Conservation (phyloP, 371 early-diverging fungal species). For the Mortierella sp. region DNA sequence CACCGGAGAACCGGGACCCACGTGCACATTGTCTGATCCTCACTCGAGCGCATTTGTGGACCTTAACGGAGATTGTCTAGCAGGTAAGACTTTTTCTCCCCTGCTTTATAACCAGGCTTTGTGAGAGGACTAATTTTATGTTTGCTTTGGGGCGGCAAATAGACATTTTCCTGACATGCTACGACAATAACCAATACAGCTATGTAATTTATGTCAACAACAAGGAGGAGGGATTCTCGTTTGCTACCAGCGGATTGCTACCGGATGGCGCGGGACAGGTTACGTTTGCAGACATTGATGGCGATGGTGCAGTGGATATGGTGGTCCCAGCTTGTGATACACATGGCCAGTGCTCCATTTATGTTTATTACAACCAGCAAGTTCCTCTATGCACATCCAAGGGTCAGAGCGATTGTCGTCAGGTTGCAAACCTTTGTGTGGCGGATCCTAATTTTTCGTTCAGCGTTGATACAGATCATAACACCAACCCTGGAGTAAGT, state of each 20-base stretch:
- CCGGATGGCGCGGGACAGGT: constrained; percentile 84
- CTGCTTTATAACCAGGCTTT: neutral
- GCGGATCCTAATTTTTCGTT: constrained; percentile 78
- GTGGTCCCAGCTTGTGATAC: constrained; percentile 78
- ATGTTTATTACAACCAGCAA: constrained; percentile 88
- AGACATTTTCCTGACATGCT: constrained; percentile 90
- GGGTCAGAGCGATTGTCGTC: constrained; percentile 69
- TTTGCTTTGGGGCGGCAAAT: neutral
- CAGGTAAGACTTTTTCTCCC: constrained; percentile 59
- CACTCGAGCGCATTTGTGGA: constrained; percentile 95
- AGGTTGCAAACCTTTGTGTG: constrained; percentile 75
- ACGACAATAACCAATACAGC: constrained; percentile 57
- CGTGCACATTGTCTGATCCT: constrained; percentile 79
- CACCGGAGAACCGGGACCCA: constrained; percentile 41
- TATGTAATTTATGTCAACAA: constrained; percentile 87
- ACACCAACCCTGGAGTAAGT: constrained; percentile 60
- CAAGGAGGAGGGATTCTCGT: constrained; percentile 70
- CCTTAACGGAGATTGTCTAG: constrained; percentile 91
- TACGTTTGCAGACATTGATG: constrained; percentile 93
- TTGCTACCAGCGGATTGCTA: constrained; percentile 68
- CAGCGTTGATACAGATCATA: constrained; percentile 64
- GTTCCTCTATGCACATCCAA: constrained; percentile 78
- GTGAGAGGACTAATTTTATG: neutral
- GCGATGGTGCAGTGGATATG: constrained; percentile 90
- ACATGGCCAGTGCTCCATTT: constrained; percentile 69